Evolutionary conservation across 371 early-diverging fungal species (phyloP), one percentile per base, ranked within the genome.

Genomic region (Rhizopus microsporus): DNA sequence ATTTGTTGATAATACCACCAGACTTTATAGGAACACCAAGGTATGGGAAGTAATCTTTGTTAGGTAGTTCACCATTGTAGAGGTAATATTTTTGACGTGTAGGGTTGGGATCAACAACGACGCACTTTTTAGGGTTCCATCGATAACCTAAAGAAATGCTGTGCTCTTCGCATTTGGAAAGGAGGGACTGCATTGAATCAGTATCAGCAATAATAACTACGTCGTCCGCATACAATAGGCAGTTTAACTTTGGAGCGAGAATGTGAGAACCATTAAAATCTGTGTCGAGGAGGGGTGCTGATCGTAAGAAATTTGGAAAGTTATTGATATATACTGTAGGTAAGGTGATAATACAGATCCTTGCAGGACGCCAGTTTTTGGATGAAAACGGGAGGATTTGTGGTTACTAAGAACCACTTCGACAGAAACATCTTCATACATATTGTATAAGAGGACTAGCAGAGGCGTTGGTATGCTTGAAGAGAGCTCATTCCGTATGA

Each of bases 41-140:
- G 44, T 43, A 43, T 4, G 44, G 13, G 10, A 38, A 38, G 13
- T 23, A 23, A 23, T 23, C 23, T 23, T 23, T 2, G 23, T 23
- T 23, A 2, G 23, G 23, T 23, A 23, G 23, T 23, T 23, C 2
- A 23, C 23, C 5, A 42, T n/a, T n/a, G 13, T 5, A 5, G 43
- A 42, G 7, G 5, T 7, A n/a, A 6, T 42, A 42, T 8, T 5
- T 7, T 6, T n/a, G 43, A 42, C 13, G 7, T 10, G 43, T 12
- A 42, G 48, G 56, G 10, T 15, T 23, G 8, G 44, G 44, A 7
- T 12, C 44, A 16, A 44, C 16, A n/a, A 62, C 33, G 12, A 39
- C 56, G 38, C 63, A 68, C 46, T 68, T 68, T 31, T 32, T 40
- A 3, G 68, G 68, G 16, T 45, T 56, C 63, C 68, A 63, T 7